Evolutionary conservation across 106 monocot species (phyloP).

Genomic region (Dendrobium catenatum): DNA sequence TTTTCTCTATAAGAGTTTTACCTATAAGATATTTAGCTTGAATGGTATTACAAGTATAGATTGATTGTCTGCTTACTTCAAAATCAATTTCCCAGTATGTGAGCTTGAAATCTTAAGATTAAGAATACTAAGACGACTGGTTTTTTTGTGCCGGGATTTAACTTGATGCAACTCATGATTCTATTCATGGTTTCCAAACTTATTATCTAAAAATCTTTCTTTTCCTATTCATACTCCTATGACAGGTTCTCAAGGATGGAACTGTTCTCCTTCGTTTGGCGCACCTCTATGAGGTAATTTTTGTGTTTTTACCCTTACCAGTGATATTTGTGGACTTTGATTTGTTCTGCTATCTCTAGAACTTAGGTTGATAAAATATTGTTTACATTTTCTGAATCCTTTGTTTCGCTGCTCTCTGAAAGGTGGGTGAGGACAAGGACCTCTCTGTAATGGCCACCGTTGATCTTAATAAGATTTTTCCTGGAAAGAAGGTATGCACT

Average conservation of each 20-base stretch:
- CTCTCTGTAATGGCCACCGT: slow-evolving; percentile 65
- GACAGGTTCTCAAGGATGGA: slow-evolving; percentile 70
- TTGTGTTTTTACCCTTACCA: background rate
- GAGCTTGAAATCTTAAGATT: no score
- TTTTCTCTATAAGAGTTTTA: no score
- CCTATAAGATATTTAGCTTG: no score
- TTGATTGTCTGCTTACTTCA: no score
- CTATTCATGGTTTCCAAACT: background rate
- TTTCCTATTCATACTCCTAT: background rate
- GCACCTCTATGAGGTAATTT: slow-evolving; percentile 82
- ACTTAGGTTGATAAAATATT: background rate
- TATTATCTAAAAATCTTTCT: background rate
- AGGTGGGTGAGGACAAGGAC: slow-evolving; percentile 82
- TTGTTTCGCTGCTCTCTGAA: background rate
- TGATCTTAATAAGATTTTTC: slow-evolving; percentile 76
- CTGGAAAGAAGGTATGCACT: slow-evolving; percentile 54
- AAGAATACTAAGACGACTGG: no score
- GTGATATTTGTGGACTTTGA: background rate
- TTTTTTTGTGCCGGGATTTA: no score
- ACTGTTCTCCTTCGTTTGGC: slow-evolving; percentile 71
- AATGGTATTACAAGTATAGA: no score
- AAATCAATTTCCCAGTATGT: no score
- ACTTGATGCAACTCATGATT: no score
- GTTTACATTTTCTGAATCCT: background rate
- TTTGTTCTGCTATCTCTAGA: background rate